Conservation (phyloP, 176 grass and related monocot species). For the Alopecurus myosuroides region DNA sequence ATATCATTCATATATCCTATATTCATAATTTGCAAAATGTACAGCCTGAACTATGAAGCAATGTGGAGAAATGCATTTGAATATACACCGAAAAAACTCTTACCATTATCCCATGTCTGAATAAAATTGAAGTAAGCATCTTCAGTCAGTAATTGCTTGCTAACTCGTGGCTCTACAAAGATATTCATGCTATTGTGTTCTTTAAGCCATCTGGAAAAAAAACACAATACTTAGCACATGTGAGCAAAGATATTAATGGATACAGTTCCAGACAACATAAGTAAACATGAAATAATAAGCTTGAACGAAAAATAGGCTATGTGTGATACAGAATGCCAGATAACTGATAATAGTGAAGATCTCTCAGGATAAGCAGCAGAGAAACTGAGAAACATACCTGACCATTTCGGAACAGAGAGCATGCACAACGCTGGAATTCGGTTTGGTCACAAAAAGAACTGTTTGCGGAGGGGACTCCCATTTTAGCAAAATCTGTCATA, state of each 20-base stretch:
- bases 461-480: slow-evolving; percentile 91
- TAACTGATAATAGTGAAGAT: slow-evolving; percentile 3
- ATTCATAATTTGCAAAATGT: background rate
- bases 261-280: slow-evolving; percentile 10
- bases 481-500: slow-evolving; percentile 95
- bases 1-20: background rate
- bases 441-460: slow-evolving; percentile 88
- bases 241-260: background rate
- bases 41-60: background rate
- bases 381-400: slow-evolving; percentile 73
- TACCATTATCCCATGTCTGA: no score
- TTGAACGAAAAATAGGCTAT: background rate
- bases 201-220: slow-evolving; percentile 73
- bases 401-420: slow-evolving; percentile 66
- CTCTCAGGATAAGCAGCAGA: background rate
- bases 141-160: slow-evolving; percentile 55
- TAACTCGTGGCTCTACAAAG: slow-evolving; percentile 77
- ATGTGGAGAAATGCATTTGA: background rate
- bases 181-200: slow-evolving; percentile 68
- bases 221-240: slow-evolving; percentile 8
- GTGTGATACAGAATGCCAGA: background rate
- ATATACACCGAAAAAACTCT: slow-evolving; percentile 18
- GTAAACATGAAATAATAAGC: background rate
- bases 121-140: slow-evolving; percentile 67
- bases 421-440: slow-evolving; percentile 74